Evolutionary conservation across 2,329 filamentous ascomycete species (phyloP).

Genomic region (Harringtonia aguacate): DNA sequence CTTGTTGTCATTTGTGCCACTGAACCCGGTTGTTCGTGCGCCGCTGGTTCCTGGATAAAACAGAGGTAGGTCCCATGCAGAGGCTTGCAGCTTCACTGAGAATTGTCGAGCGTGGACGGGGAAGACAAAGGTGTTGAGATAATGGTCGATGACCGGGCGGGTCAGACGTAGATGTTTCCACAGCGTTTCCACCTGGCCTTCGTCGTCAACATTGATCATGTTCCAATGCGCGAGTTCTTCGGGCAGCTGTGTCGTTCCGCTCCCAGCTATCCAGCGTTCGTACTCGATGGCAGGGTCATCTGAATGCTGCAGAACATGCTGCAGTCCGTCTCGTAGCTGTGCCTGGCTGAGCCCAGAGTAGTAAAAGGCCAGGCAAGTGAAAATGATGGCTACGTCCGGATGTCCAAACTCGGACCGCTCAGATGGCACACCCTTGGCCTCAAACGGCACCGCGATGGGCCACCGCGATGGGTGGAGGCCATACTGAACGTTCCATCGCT

Average conservation of each 20-base stretch:
- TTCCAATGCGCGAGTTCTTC: slow-evolving; percentile 39
- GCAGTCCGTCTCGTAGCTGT: slow-evolving; percentile 38
- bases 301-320: slow-evolving; percentile 35
- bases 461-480: slow-evolving; percentile 42
- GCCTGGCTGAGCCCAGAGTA: slow-evolving; percentile 41
- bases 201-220: slow-evolving; percentile 48
- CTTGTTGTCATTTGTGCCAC: slow-evolving; percentile 58
- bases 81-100: slow-evolving; percentile 49
- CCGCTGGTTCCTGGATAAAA: slow-evolving; percentile 16
- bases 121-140: slow-evolving; percentile 53
- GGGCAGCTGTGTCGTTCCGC: slow-evolving; percentile 25
- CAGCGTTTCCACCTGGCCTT: slow-evolving; percentile 34
- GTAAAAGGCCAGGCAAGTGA: slow-evolving; percentile 60
- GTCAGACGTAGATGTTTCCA: slow-evolving; percentile 38
- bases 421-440: slow-evolving; percentile 53
- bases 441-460: slow-evolving; percentile 56
- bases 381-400: slow-evolving; percentile 51
- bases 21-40: slow-evolving; percentile 54
- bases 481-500: slow-evolving; percentile 58
- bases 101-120: slow-evolving; percentile 56
- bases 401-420: slow-evolving; percentile 57
- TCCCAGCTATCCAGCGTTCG: slow-evolving; percentile 32
- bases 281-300: slow-evolving; percentile 49
- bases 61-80: slow-evolving; percentile 57
- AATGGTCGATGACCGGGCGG: slow-evolving; percentile 46